These are phyloP conservation scores for Metschnikowia lochheadii DNA, from an alignment of 805 yeast species.

Conservation along the genomic window DNA sequence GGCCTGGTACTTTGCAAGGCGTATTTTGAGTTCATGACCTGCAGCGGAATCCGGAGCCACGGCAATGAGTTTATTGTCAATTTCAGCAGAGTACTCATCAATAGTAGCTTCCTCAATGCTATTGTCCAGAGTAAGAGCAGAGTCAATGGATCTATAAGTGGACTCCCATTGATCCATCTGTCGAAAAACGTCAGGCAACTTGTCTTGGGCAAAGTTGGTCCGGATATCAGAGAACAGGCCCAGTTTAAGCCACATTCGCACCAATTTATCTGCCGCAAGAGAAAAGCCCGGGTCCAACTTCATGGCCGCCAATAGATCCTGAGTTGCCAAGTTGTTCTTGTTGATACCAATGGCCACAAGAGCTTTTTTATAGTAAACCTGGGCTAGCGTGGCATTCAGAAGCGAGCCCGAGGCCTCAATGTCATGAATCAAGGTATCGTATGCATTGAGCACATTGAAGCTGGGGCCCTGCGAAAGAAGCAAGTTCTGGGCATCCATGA, in stretches of 20 bases:
- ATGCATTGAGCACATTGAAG: conserved; percentile 12
- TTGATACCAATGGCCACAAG: conserved; percentile 55
- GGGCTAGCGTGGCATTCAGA: conserved; percentile 22
- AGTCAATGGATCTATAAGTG: conserved; percentile 12
- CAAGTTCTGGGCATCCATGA: conserved; percentile 14
- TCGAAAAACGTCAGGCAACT: conserved; percentile 11
- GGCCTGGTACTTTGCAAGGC: conserved; percentile 18
- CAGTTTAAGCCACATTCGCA: conserved; percentile 47
- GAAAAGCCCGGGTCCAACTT: conserved; percentile 35
- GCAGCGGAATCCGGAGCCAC: conserved; percentile 43
- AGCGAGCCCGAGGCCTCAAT: conserved; percentile 2
- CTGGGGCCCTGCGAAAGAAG: conserved; percentile 15
- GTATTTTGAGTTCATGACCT: conserved; percentile 30
- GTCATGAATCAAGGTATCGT: conserved; percentile 13
- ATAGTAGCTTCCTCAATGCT: background rate
- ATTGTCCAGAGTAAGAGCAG: conserved; percentile 7
- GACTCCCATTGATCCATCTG: conserved; percentile 20
- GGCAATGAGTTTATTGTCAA: conserved; percentile 13
- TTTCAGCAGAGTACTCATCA: background rate
- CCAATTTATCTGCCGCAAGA: conserved; percentile 48
- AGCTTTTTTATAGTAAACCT: conserved; percentile 56
- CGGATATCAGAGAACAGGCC: conserved; percentile 44
- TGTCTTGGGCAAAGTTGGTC: conserved; percentile 9
- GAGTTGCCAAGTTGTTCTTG: conserved; percentile 49
- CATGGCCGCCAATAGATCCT: conserved; percentile 48